phyloP scores from a whole-genome alignment of 176 grass and related monocot genomes.

The Aegilops tauschii region DNA sequence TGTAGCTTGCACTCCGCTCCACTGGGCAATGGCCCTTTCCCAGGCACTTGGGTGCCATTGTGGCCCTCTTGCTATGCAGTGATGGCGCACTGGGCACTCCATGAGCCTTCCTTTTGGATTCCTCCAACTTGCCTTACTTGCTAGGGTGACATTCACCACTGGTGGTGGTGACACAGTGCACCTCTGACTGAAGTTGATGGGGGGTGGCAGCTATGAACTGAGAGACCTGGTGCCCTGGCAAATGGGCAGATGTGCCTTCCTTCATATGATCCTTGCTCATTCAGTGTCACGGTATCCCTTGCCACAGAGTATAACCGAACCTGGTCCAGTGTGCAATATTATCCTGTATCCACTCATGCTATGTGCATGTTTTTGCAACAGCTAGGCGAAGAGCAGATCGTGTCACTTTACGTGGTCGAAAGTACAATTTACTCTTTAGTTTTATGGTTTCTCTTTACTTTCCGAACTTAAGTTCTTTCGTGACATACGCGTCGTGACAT shows the following conservation, averaged over 20 bases:
- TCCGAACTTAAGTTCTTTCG: neutral
- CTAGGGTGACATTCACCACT: neutral
- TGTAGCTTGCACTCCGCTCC: no score
- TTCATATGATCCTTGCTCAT: neutral
- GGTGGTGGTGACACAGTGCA: neutral
- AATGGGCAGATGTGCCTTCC: neutral
- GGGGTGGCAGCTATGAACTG: neutral
- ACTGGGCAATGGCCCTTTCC: no score
- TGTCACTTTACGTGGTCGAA: neutral
- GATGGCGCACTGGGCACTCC: no score
- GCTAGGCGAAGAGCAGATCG: neutral
- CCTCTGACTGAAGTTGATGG: neutral
- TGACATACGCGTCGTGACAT: neutral
- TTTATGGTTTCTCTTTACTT: neutral
- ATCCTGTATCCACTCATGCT: neutral
- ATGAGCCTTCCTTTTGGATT: no score
- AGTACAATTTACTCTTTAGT: conserved; percentile 10
- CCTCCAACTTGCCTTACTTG: no score
- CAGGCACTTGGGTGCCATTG: no score
- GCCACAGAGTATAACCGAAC: neutral
- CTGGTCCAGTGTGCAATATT: neutral
- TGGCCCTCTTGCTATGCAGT: no score
- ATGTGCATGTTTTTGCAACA: neutral
- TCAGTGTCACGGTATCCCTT: neutral
- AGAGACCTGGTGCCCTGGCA: neutral